Percentiles rank a stretch among this genome's conserved stretches.
These are phyloP conservation scores for Penicillium sp. DNA, from an alignment of 2,329 filamentous ascomycete genomes.

Conservation along the genomic window DNA sequence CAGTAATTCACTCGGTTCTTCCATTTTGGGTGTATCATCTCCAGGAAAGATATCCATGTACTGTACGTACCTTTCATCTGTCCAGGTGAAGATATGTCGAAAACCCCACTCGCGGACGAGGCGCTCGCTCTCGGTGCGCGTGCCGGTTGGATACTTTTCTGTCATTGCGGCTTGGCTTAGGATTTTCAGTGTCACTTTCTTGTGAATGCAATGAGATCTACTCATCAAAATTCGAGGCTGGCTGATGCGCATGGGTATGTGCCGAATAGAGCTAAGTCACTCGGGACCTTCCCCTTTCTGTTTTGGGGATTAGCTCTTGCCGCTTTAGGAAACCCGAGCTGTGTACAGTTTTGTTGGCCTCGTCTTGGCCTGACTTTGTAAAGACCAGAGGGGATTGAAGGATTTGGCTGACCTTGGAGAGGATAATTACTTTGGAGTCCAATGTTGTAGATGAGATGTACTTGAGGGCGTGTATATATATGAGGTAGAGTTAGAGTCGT, in stretches of 20 bases:
- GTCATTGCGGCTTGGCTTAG: slow-evolving; percentile 15
- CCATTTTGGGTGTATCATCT: neutral
- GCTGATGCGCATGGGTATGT: no score
- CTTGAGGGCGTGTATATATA: no score
- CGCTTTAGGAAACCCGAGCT: neutral
- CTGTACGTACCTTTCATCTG: slow-evolving; percentile 52
- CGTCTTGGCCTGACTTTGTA: no score
- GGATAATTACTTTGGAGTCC: neutral
- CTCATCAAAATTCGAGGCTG: neutral
- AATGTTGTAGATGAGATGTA: neutral
- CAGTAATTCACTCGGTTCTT: neutral
- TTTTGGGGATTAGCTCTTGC: neutral
- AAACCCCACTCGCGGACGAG: slow-evolving; percentile 61
- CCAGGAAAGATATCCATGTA: no score
- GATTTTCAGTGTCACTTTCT: no score
- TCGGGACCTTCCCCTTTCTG: neutral
- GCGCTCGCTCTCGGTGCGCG: slow-evolving; percentile 50
- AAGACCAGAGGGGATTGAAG: neutral
- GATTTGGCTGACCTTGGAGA: neutral
- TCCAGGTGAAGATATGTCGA: slow-evolving; percentile 60
- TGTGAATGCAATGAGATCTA: neutral
- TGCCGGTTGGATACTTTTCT: slow-evolving; percentile 33
- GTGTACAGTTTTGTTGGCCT: no score
- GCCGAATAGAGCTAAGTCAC: neutral
- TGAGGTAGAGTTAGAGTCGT: neutral